Percentiles rank a stretch among this genome's conserved stretches.
These are phyloP conservation scores for Crithidia fasciculata DNA, from an alignment of 208 protist species.

Conservation along the genomic window DNA sequence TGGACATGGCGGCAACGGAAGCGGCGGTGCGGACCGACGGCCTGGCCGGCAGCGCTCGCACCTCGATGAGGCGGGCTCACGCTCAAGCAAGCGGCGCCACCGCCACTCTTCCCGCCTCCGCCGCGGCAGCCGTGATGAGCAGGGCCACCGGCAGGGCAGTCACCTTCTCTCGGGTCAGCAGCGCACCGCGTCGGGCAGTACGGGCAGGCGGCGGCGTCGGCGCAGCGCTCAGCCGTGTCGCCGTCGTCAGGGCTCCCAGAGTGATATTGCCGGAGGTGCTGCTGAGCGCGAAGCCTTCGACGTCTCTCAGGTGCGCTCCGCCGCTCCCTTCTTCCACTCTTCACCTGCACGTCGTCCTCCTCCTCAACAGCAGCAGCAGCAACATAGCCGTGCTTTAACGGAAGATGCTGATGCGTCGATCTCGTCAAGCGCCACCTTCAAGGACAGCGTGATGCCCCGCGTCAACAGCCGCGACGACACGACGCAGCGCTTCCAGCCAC, in stretches of 20 bases:
- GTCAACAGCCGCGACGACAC: constrained; percentile 7
- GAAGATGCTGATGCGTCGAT: background rate
- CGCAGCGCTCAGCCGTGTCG: background rate
- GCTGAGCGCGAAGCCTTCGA: background rate
- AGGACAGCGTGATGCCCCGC: constrained; percentile 18
- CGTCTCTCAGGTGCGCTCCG: constrained; percentile 4
- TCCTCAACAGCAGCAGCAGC: background rate
- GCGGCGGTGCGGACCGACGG: background rate
- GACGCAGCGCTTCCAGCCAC: background rate
- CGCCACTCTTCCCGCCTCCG: background rate
- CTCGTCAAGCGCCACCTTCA: constrained; percentile 2
- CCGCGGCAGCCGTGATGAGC: background rate
- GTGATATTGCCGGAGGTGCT: too few species aligned
- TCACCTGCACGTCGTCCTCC: too few species aligned
- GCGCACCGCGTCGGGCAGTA: background rate
- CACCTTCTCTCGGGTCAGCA: background rate
- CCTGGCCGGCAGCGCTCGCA: background rate
- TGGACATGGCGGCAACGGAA: background rate
- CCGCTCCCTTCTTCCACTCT: constrained; percentile 4
- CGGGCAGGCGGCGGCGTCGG: background rate
- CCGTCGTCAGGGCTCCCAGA: too few species aligned
- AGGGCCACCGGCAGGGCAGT: background rate
- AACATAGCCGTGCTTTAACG: background rate
- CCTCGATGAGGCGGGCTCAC: background rate
- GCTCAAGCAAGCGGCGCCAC: background rate